Percentiles rank a stretch among this genome's conserved stretches.
Evolutionary conservation across 805 yeast genomes (phyloP).

Genomic region (Wickerhamiella cacticola): DNA sequence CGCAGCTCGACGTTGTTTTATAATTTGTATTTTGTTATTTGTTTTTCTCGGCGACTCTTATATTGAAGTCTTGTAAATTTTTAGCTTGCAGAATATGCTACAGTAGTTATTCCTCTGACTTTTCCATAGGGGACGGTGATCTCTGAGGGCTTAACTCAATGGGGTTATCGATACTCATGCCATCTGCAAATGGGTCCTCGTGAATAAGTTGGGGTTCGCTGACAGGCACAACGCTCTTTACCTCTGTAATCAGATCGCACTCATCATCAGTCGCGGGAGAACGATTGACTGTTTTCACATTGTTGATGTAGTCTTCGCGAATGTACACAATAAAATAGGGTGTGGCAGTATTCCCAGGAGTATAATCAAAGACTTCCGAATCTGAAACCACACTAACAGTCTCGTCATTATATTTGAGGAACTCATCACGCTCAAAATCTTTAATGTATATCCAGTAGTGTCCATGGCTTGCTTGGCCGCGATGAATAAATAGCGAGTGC

Average conservation of each 20-base stretch:
- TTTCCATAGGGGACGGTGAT: not conserved
- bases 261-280: not conserved
- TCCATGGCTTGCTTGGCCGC: slow-evolving; percentile 93
- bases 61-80: too few relatives aligned
- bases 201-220: not conserved
- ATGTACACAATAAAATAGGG: slow-evolving; percentile 87
- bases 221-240: not conserved
- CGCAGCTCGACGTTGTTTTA: slow-evolving; percentile 82
- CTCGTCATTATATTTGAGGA: slow-evolving; percentile 90
- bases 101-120: too few relatives aligned
- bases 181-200: not conserved
- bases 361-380: slow-evolving; percentile 32
- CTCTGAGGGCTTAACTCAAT: not conserved
- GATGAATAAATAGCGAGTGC: slow-evolving; percentile 85
- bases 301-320: slow-evolving; percentile 41
- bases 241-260: not conserved
- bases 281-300: slow-evolving; percentile 4
- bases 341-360: slow-evolving; percentile 65
- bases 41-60: too few relatives aligned
- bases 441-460: slow-evolving; percentile 94
- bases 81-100: too few relatives aligned
- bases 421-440: slow-evolving; percentile 55
- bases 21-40: slow-evolving; percentile 26
- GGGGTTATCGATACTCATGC: not conserved
- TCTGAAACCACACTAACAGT: slow-evolving; percentile 71